Base-by-base conservation (phyloP, 352 stramenopile species). In the Peronosclerospora sorghi region DNA sequence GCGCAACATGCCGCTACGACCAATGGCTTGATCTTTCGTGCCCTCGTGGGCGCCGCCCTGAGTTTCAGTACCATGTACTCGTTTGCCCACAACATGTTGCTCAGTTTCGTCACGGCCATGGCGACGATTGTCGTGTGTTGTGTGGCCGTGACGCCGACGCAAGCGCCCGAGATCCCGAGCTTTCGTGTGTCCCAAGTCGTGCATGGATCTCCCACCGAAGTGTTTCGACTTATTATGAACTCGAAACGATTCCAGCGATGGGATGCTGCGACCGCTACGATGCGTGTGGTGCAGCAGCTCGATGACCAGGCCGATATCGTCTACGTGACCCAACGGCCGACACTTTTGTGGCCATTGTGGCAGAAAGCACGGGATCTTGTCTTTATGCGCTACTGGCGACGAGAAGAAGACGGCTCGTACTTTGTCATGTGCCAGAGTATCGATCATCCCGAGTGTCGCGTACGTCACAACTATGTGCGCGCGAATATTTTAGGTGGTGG, bases 351-450 rank as follows among this genome's bases (percentile, higher is more conserved):
- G 81, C 81, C 81, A 12, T 47, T 89, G 34, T 92, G 80, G 80
- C 80, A 92, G 32, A 89, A 88, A 45, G 71, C 77, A 17, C 76
- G 78, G 17, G 81, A 93, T 45, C 56, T 93, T 5, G 81, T 93
- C 51, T 65, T 93, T 41, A 83, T 91, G 66, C 81, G 81, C 26
- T 93, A 93, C 62, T 93, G 81, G 81, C 70, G 81, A 12, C 76
- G 79, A 14, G 81, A 93, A 54, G 81, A 93, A 56, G 81, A 93
- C 47, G 81, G 81, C 13, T 90, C 78, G 27, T 93, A 88, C 53
- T 91, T 93, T 55, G 78, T 93, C 65, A 93, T 93, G 78, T 93
- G 88, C 64, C 79, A 93, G 59, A 89, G 75, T 44, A 80, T 88
- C 32, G 73, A 84, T 34, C 81, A 93, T 50, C 78, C 81, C 0